Evolutionary conservation across 768 basidiomycete genomes (phyloP), one percentile per base, ranked within the genome.

Genomic region (Suillus tomentosus): DNA sequence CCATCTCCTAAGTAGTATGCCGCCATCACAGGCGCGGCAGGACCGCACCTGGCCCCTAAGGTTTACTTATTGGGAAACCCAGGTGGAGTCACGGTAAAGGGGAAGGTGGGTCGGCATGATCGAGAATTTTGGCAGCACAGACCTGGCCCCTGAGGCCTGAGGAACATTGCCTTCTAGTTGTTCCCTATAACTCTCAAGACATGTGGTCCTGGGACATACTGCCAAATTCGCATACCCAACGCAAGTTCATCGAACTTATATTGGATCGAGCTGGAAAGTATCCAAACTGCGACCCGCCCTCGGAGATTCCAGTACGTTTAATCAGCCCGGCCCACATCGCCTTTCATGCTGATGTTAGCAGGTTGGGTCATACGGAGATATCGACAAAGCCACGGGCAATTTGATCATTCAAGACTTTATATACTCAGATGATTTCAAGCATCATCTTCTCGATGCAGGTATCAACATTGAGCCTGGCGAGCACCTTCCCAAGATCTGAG

Each of bases 331-430:
- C n/a, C 6, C 37, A 39, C 3, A 39, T 39, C 8, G 10, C 3
- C 37, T 9, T 17, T 24, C 22, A 56, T 39, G 13, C 10, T 22
- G 7, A 56, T 17, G 22, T 39, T 37, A 15, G 14, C 37, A 56
- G 55, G 55, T 56, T 56, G 55, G 55, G 14, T 56, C 55, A 24
- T 56, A 24, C 19, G 55, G 55, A 56, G 17, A 14, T 37, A 39
- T 56, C 8, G 55, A 56, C 14, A 39, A 5, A 39, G 22, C 13
- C 14, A 56, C 55, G 7, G 55, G 55, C 14, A 56, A 56, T 37
- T 22, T 56, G 55, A 24, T 15, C 22, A 1, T 9, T 22, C n/a
- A 56, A 24, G 55, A 37, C 9, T 39, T 14, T 6, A 31, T 56
- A 14, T 56, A 56, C 8, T 22, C 37, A 5, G 22, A 56, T 10